These are phyloP conservation scores for Hygrophoropsis aurantiaca DNA, from an alignment of 768 basidiomycete genomes.

Conservation along the genomic window DNA sequence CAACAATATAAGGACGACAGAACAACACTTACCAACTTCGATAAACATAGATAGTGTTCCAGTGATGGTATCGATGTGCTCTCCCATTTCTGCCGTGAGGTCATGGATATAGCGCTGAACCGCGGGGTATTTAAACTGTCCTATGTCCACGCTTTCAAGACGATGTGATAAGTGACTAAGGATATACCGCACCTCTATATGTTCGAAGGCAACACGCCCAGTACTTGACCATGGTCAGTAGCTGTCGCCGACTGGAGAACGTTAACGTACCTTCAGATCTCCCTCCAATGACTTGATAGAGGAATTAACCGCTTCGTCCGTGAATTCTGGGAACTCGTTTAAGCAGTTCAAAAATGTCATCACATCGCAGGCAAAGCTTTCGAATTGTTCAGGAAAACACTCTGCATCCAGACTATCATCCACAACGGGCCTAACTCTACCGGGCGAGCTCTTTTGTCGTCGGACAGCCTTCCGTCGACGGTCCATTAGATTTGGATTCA, in stretches of 20 bases:
- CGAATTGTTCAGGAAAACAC: constrained; percentile 64
- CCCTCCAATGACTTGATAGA: constrained; percentile 68
- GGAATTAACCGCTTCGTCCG: constrained; percentile 69
- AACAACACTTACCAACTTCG: constrained; percentile 58
- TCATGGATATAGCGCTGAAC: constrained; percentile 77
- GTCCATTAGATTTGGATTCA: constrained; percentile 26
- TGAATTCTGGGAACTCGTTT: constrained; percentile 80
- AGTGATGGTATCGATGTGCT: constrained; percentile 69
- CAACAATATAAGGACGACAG: not conserved
- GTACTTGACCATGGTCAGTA: constrained; percentile 42
- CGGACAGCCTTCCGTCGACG: constrained; percentile 17
- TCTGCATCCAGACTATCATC: constrained; percentile 61
- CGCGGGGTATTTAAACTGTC: constrained; percentile 70
- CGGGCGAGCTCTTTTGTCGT: constrained; percentile 33
- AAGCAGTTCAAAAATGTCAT: constrained; percentile 67
- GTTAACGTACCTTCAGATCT: constrained; percentile 55
- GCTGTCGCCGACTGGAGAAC: not conserved
- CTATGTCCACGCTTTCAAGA: constrained; percentile 29
- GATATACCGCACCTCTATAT: constrained; percentile 49
- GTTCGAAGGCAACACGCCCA: constrained; percentile 72
- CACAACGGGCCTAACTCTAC: constrained; percentile 52
- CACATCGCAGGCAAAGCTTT: constrained; percentile 62
- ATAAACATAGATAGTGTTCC: constrained; percentile 71
- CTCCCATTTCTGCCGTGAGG: constrained; percentile 70
- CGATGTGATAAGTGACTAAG: not conserved